Base-by-base conservation (phyloP, 768 basidiomycete genomes). In the Paxillus rubicundulus region DNA sequence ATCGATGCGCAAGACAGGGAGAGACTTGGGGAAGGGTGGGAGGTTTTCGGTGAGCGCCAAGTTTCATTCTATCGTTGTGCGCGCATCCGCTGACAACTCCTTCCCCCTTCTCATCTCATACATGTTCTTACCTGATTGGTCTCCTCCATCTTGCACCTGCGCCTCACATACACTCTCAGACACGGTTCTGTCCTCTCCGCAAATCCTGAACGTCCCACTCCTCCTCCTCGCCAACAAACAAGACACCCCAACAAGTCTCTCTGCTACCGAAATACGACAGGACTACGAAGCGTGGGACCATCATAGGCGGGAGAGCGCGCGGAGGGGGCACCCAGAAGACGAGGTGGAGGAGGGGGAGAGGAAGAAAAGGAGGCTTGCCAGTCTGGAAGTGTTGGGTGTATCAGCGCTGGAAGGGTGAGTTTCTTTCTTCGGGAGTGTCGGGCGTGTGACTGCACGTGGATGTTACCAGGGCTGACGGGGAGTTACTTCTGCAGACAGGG, bases 221-320 rank as follows among this genome's bases (percentile, higher is more conserved):
- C 77, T 99, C 6, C 82, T 99, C 9, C 79, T 98, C 16, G 97
- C 95, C 24, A 98, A 98, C 74, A 98, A 99, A 68, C 96, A 98
- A 68, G 97, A 98, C 60, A 82, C 80, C 3, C 85, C 87, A 0
- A 70, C 76, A 16, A 87, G 87, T 58, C 76, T 98, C 30, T 88
- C 91, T 0, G 90, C 94, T 0, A 86, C 92, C 46, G 92, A 98
- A 56, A 94, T 99, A 44, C 75, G 94, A 18, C 87, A 93, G 54
- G 85, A 89, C 67, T 92, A 92, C 54, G 89, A 92, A 67, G 85
- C 85, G 43, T 93, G 92, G 89, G 81, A 89, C 63, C 85, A 89
- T 61, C 77, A 82, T 44, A 84, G 86, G 65, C 73, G 85, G 40
- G 86, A 87, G 64, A 86, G 81, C 58, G 82, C 84, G 14, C 76